Base-by-base conservation (phyloP, 129 eudicot genomes). In the Chrysanthemum lavandulifolium region DNA sequence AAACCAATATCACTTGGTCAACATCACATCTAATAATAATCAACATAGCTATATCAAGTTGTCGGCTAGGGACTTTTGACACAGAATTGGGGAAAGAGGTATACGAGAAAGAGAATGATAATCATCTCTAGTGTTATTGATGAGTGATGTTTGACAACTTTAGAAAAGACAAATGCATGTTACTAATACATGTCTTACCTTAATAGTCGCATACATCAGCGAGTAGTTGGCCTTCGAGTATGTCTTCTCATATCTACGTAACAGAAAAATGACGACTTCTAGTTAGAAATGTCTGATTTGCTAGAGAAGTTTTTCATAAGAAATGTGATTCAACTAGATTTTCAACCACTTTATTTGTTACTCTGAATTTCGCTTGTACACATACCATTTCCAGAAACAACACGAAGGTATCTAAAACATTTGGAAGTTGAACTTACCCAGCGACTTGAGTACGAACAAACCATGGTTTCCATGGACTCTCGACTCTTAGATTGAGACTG, bases 391-490 rank as follows among this genome's bases (percentile, higher is more conserved):
- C 10, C 12, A 19, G 23, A 57, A 56, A 8, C 6, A 58, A 15
- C 12, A 15, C 23, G 11, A 15, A 58, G 25, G 9, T 58, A 13
- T 58, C 25, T 58, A 3, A 64, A 61, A 25, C 31, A 27, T 60
- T 25, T 23, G 49, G 58, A 51, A 33, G 5, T 33, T 25, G 71
- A 71, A 72, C 79, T 72, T 51, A 83, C 87, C 87, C 84, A 3
- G 72, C 82, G 4, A 83, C 60, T 79, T 83, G 82, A 68, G 36
- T 62, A 62, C 71, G 73, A 67, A 83, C 40, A 33, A 79, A 80
- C 87, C 87, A 83, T 55, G 87, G 82, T 48, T 79, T 72, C 82
- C 87, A 83, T 19, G 70, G 29, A 11, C 43, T 71, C 9, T 61
- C 52, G 21, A 52, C 63, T 60, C n/a, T 71, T 67, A 83, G 63